A percentile compares a stretch with the other conserved stretches of the same genome.
Evolutionary conservation across 768 basidiomycete species (phyloP).

Genomic region (Pisolithus marmoratus): DNA sequence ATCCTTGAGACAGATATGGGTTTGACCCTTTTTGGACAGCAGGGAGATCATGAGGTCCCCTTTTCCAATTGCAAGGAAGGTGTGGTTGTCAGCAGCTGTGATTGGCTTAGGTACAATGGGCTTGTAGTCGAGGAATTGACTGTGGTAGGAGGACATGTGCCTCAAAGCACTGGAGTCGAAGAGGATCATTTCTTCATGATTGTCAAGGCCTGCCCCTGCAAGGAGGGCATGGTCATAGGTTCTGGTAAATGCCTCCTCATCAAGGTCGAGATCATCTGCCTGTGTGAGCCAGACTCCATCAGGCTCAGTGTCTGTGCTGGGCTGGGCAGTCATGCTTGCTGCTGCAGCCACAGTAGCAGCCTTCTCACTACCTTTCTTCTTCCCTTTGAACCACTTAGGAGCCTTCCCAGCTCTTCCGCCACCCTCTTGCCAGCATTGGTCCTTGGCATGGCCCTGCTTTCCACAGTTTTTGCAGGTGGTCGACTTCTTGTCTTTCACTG

Average conservation of each 20-base stretch:
- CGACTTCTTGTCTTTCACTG: no score
- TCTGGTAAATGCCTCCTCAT: no score
- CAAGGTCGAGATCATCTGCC: no score
- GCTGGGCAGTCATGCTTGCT: no score
- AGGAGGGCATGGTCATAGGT: background rate
- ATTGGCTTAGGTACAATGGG: conserved; percentile 20
- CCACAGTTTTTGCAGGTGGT: no score
- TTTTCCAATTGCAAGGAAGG: conserved; percentile 3
- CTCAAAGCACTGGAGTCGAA: background rate
- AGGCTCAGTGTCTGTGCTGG: no score
- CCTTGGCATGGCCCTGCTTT: background rate
- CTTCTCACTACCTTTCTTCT: background rate
- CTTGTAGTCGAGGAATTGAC: background rate
- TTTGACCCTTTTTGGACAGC: conserved; percentile 4
- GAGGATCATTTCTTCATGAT: background rate
- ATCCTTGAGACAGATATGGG: background rate
- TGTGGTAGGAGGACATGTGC: background rate
- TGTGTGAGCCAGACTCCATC: no score
- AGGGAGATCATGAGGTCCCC: conserved; percentile 21
- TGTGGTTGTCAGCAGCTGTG: conserved; percentile 7
- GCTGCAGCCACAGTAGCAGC: no score
- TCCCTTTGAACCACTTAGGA: background rate
- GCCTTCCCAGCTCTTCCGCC: background rate
- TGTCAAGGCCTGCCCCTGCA: background rate
- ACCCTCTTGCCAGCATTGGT: background rate